Conservation (phyloP, 1,139 yeast species). For the Scheffersomyces segobiensis region DNA sequence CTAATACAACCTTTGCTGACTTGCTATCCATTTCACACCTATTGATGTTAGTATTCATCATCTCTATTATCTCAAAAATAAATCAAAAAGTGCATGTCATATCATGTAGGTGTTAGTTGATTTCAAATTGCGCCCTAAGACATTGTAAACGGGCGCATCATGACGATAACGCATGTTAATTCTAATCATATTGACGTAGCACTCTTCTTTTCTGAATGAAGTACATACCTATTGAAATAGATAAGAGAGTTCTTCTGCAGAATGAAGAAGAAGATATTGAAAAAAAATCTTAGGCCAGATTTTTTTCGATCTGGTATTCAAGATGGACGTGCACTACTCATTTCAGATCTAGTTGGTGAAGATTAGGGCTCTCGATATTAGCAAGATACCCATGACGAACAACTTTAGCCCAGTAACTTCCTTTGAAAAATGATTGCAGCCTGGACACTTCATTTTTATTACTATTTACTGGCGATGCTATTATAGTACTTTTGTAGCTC, state of each 20-base stretch:
- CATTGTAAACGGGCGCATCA: conserved; percentile 36
- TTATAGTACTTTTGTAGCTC: conserved; percentile 9
- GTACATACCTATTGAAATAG: not conserved
- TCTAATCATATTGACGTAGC: conserved; percentile 14
- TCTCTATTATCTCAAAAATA: not conserved
- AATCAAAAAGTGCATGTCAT: conserved; percentile 6
- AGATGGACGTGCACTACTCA: not conserved
- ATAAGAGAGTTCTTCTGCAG: not conserved
- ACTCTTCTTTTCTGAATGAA: not conserved
- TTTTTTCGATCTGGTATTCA: not conserved
- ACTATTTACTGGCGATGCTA: not conserved
- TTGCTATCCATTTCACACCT: not conserved
- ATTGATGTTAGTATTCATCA: not conserved
- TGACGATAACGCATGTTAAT: conserved; percentile 46
- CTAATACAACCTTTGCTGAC: not conserved
- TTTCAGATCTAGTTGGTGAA: not conserved
- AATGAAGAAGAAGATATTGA: not conserved
- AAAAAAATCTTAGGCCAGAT: not conserved
- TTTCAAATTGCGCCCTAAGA: conserved; percentile 36
- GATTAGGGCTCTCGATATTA: not conserved
- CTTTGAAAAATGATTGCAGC: not conserved
- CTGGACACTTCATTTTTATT: not conserved
- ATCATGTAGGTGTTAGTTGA: conserved; percentile 46
- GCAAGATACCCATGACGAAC: not conserved
- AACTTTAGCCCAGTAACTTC: not conserved